phyloP scores from a whole-genome alignment of 805 yeast genomes.

The Sungouiozyma ichnusensis region DNA sequence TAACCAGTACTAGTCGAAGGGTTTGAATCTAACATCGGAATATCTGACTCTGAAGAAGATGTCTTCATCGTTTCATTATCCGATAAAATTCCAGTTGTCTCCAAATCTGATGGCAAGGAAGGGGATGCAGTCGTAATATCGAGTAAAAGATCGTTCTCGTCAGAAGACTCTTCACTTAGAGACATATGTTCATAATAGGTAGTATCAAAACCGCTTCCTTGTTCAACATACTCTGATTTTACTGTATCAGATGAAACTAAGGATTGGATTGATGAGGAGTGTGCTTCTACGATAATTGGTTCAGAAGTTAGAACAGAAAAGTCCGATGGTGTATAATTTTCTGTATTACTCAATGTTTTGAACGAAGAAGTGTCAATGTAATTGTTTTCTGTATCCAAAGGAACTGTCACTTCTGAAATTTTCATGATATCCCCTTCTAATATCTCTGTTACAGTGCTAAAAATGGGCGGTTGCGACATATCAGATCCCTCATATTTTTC shows the following conservation, averaged over 20 bases:
- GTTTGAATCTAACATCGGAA: background rate
- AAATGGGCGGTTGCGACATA: background rate
- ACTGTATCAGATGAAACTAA: background rate
- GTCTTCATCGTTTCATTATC: background rate
- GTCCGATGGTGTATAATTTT: background rate
- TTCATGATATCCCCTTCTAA: conserved; percentile 16
- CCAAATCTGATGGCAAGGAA: too few relatives aligned
- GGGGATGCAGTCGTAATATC: background rate
- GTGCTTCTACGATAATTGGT: background rate
- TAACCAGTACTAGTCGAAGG: background rate
- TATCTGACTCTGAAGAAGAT: background rate
- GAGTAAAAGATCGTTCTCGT: background rate
- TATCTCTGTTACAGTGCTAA: conserved; percentile 11
- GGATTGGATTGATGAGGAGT: background rate
- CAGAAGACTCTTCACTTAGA: background rate
- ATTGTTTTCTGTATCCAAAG: conserved; percentile 5
- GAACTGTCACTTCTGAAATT: conserved; percentile 7
- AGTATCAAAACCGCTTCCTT: background rate
- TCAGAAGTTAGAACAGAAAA: background rate
- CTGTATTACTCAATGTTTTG: background rate
- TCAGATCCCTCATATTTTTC: background rate
- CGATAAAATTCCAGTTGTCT: too few relatives aligned
- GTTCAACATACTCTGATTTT: background rate
- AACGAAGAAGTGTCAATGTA: conserved; percentile 3
- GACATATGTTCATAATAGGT: background rate